Base-by-base conservation (phyloP, 139 green algal genomes). In the Chlorella sp. region DNA sequence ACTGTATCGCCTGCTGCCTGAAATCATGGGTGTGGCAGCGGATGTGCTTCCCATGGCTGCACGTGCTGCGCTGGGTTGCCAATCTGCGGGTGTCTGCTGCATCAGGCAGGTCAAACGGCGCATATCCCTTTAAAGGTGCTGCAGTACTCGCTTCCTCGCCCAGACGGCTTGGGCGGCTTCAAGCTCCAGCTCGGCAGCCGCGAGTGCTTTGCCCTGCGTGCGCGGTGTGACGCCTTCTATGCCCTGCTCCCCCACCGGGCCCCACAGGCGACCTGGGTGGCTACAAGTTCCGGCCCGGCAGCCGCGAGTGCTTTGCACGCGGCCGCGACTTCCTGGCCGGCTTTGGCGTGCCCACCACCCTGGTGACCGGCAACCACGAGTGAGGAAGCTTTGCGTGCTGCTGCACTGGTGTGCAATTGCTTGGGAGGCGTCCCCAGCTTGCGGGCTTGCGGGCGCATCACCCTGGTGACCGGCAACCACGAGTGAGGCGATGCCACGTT, bases 231-330 rank as follows among this genome's bases (percentile, higher is more conserved):
- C n/a, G n/a, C n/a, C n/a, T n/a, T n/a, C n/a, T n/a, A n/a, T n/a
- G n/a, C n/a, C n/a, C n/a, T n/a, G n/a, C n/a, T n/a, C n/a, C n/a
- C n/a, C 3, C 64, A 70, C 64, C 96, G 19, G 86, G 93, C 41
- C 94, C 96, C 87, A 85, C 96, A 41, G 94, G 94, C 7, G 95
- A 98, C 87, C 73, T 97, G 64, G 94, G 95, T 3, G 92, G 91
- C 34, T 94, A 97, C 81, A 92, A 92, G n/a, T 82, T 91, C 84
- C 73, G 82, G 32, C 94, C 94, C 76, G 91, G 94, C 40, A 91
- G 87, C 9, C 68, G 56, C 8, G 86, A 51, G 16, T 98, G 93
- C 88, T 96, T 97, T 44, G 30, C 91, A 41, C 84, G 76, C 16
- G 93, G 91, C 28, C 68, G 69, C 48, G 69, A 87, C 24, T 95